Evolutionary conservation across 306 rosid genomes (phyloP), one percentile per base, ranked within the genome.

Genomic region (Cucumis cinereus): DNA sequence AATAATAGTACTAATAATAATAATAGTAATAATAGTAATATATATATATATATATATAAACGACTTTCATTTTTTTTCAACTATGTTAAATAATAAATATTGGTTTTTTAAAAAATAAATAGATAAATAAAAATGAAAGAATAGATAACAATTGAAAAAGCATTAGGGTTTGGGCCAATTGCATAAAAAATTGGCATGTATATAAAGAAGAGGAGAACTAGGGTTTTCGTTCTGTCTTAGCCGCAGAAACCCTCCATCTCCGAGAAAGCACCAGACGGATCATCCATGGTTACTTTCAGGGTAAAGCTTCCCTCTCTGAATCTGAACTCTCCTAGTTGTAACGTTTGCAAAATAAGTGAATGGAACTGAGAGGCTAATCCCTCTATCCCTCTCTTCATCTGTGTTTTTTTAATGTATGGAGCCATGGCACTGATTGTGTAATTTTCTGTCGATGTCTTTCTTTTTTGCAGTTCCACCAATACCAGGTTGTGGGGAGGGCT

Each of bases 401-500:
- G 45, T 30, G 0, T 62, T 17, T 33, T 15, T 30, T 30, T 3
- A 30, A 30, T 30, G 35, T 30, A 57, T 15, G 68, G 41, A 15
- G 68, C 20, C 68, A 28, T 30, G 40, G 17, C 12, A 30, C 8
- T 22, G 41, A 59, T 13, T 49, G 52, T 20, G 52, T 38, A 40
- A 9, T 20, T 10, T 6, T 6, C 6, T 45, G 35, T 23, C 45
- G 14, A 23, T 24, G n/a, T 7, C 3, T 6, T 45, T 15, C 23
- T 23, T 20, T 66, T 20, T 22, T 81, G 85, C 89, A 90, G 98
- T 90, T 84, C 24, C 98, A 92, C 53, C 98, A 92, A 81, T 92
- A 92, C 81, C 98, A 92, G 82, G 98, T 92, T 0, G 98, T 92
- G 35, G 98, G 98, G 20, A 87, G 98, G 81, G 96, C 91, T 79